phyloP scores from a whole-genome alignment of 2,329 filamentous ascomycete species.

The Mycocentrospora acerina region DNA sequence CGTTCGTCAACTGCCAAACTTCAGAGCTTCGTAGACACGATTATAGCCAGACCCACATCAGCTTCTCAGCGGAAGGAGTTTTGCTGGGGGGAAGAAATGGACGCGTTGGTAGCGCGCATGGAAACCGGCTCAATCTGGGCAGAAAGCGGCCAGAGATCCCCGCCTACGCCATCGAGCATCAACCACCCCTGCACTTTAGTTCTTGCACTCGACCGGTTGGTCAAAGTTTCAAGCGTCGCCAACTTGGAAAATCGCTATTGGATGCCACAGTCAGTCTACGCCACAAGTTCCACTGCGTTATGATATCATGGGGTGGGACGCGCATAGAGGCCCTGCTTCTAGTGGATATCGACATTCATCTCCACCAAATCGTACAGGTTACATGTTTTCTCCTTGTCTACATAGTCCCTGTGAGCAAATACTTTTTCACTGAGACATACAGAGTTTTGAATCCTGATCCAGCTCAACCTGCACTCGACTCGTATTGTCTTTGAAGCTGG shows the following conservation, averaged over 20 bases:
- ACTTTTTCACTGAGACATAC: too few species aligned
- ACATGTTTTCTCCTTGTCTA: too few species aligned
- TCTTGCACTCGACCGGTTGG: slow-evolving; percentile 9
- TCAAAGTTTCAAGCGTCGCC: slow-evolving; percentile 9
- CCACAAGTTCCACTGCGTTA: slow-evolving; percentile 22
- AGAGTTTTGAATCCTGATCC: not conserved
- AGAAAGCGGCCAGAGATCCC: not conserved
- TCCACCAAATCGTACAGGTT: not conserved
- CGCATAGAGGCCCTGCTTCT: too few species aligned
- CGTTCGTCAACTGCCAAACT: too few species aligned
- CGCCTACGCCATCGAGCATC: slow-evolving; percentile 24
- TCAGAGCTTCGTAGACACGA: too few species aligned
- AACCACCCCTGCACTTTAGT: slow-evolving; percentile 20
- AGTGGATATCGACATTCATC: not conserved
- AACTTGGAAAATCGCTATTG: slow-evolving; percentile 11
- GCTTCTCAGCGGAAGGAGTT: too few species aligned
- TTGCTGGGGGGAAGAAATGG: too few species aligned
- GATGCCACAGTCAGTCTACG: slow-evolving; percentile 23
- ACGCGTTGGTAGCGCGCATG: too few species aligned
- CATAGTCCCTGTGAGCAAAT: too few species aligned
- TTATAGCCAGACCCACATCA: too few species aligned
- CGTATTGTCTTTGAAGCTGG: not conserved
- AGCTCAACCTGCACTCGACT: not conserved
- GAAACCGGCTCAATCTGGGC: too few species aligned
- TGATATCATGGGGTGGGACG: slow-evolving; percentile 25